Conservation (phyloP, 805 yeast genomes). For the Pichia membranifaciens region DNA sequence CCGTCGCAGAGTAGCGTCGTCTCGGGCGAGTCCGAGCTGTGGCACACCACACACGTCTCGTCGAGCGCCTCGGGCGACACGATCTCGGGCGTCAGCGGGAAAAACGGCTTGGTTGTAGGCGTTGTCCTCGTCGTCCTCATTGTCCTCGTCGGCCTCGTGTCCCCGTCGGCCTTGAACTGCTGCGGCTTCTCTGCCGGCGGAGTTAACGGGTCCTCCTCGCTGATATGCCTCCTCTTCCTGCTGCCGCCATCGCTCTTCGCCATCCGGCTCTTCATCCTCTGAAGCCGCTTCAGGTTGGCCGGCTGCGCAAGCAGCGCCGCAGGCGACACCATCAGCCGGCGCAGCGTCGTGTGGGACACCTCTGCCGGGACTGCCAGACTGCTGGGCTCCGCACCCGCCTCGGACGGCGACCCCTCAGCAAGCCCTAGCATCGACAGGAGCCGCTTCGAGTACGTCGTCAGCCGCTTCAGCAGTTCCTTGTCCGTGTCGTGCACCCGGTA, state of each 20-base stretch:
- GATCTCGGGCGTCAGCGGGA: conserved; percentile 6
- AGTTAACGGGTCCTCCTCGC: background rate
- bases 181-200: conserved; percentile 6
- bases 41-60: conserved; percentile 37
- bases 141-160: too few relatives aligned
- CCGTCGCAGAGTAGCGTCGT: conserved; percentile 61
- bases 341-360: conserved; percentile 3
- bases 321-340: conserved; percentile 3
- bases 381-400: background rate
- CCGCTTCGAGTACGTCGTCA: conserved; percentile 3
- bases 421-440: background rate
- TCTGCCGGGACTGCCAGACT: conserved; percentile 1
- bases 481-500: conserved; percentile 5
- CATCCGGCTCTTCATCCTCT: conserved; percentile 8
- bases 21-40: conserved; percentile 38
- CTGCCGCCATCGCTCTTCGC: background rate
- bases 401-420: background rate
- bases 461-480: background rate
- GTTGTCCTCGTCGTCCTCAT: background rate
- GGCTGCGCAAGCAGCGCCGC: conserved; percentile 10
- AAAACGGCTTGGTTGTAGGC: background rate
- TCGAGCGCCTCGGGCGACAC: conserved; percentile 11
- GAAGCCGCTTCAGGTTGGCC: conserved; percentile 3
- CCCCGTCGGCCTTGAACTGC: background rate
- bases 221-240: background rate